Evolutionary conservation across 306 rosid species (phyloP).

Genomic region (Canavalia gladiata): DNA sequence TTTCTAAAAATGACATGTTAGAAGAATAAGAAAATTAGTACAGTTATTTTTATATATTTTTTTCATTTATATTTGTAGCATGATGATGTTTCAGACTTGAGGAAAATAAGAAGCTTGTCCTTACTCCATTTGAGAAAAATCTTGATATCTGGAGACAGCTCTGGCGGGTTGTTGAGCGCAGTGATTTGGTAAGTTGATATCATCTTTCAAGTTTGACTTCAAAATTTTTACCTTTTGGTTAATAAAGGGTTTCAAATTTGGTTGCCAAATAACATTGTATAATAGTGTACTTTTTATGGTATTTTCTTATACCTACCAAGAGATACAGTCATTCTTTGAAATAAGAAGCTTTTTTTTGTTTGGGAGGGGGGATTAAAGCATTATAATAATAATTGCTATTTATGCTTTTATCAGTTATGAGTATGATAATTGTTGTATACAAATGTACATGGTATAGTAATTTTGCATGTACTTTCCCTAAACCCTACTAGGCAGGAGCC

Average conservation of each 20-base stretch:
- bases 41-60: constrained; percentile 12
- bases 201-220: constrained; percentile 2
- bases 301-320: neutral
- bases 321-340: constrained; percentile 1
- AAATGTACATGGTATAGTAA: neutral
- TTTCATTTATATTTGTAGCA: neutral
- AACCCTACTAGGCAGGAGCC: neutral
- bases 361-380: neutral
- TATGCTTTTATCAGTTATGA: constrained; percentile 5
- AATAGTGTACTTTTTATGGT: neutral
- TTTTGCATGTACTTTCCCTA: neutral
- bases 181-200: constrained; percentile 67
- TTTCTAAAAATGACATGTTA: neutral
- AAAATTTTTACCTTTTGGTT: neutral
- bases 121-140: constrained; percentile 91
- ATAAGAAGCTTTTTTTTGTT: neutral
- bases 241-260: constrained; percentile 15
- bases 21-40: constrained; percentile 16
- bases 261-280: neutral
- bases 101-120: constrained; percentile 78
- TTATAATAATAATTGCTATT: constrained; percentile 5
- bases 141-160: constrained; percentile 90
- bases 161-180: constrained; percentile 89
- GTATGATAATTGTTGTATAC: neutral
- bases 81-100: constrained; percentile 65